phyloP scores from a whole-genome alignment of 371 early-diverging fungal species.

The Cokeromyces recurvatus region DNA sequence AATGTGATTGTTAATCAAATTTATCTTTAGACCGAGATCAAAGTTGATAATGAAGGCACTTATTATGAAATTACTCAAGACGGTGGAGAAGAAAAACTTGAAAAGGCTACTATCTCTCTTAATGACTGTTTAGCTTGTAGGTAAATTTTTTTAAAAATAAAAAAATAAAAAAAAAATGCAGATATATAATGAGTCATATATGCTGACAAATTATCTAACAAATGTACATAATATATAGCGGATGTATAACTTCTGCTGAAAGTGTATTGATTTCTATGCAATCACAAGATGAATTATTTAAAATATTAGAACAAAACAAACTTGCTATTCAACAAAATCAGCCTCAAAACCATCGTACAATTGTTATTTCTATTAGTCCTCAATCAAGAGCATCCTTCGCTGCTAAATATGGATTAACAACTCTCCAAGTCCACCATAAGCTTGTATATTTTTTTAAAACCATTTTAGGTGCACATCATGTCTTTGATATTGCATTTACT shows the following conservation, averaged over 20 bases:
- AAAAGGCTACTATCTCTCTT: slow-evolving; percentile 80
- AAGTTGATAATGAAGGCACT: slow-evolving; percentile 59
- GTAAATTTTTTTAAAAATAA: slow-evolving; percentile 29
- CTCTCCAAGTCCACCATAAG: slow-evolving; percentile 55
- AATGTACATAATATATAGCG: slow-evolving; percentile 46
- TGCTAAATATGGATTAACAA: slow-evolving; percentile 70
- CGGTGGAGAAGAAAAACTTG: slow-evolving; percentile 72
- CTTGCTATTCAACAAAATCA: slow-evolving; percentile 37
- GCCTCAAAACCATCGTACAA: slow-evolving; percentile 45
- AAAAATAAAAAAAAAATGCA: not conserved
- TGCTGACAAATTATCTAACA: not conserved
- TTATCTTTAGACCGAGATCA: slow-evolving; percentile 51
- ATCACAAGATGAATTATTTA: slow-evolving; percentile 82
- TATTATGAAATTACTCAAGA: slow-evolving; percentile 87
- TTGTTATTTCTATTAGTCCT: slow-evolving; percentile 85
- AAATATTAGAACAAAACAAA: slow-evolving; percentile 65
- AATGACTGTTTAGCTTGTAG: slow-evolving; percentile 98
- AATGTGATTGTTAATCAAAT: slow-evolving; percentile 1
- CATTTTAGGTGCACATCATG: slow-evolving; percentile 74
- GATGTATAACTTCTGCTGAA: slow-evolving; percentile 97
- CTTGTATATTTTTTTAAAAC: slow-evolving; percentile 63
- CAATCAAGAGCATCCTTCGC: slow-evolving; percentile 91
- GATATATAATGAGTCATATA: too few species aligned
- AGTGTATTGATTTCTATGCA: slow-evolving; percentile 89
- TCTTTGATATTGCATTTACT: slow-evolving; percentile 86